Conservation (phyloP, 495 filamentous ascomycete genomes). For the Neurospora discreta region DNA sequence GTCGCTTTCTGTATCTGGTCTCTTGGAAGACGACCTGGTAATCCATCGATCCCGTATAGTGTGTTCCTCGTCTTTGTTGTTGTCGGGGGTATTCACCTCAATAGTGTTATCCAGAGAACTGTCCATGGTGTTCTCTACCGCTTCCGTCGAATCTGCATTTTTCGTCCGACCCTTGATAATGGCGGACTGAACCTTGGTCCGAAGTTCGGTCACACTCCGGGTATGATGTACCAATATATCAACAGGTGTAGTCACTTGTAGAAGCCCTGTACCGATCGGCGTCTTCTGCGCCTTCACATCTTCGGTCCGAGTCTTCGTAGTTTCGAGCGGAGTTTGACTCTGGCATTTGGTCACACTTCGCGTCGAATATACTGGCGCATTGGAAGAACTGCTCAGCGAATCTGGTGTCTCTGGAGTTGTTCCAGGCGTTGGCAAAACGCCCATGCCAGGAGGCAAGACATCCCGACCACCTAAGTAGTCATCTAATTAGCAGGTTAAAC, state of each 20-base stretch:
- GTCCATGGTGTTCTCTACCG: not conserved
- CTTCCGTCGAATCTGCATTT: not conserved
- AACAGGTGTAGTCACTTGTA: not conserved
- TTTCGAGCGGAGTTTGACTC: not conserved
- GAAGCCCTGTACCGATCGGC: not conserved
- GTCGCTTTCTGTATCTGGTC: not conserved
- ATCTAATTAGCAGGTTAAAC: not conserved
- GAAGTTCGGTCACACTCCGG: not conserved
- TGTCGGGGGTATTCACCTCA: not conserved
- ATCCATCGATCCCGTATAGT: not conserved
- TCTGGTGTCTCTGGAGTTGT: not conserved
- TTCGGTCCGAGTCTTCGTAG: not conserved
- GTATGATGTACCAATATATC: not conserved
- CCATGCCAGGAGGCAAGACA: constrained; percentile 31
- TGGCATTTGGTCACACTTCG: not conserved
- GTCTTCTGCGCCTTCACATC: not conserved
- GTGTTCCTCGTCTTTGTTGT: not conserved
- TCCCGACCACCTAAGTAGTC: not conserved
- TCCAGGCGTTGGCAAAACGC: not conserved
- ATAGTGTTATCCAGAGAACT: not conserved
- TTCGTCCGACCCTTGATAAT: not conserved
- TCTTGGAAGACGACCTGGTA: not conserved
- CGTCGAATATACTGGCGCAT: not conserved
- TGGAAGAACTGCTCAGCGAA: not conserved
- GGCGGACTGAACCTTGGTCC: not conserved